phyloP scores from a whole-genome alignment of 768 basidiomycete genomes.

The Suillus tomentosus region DNA sequence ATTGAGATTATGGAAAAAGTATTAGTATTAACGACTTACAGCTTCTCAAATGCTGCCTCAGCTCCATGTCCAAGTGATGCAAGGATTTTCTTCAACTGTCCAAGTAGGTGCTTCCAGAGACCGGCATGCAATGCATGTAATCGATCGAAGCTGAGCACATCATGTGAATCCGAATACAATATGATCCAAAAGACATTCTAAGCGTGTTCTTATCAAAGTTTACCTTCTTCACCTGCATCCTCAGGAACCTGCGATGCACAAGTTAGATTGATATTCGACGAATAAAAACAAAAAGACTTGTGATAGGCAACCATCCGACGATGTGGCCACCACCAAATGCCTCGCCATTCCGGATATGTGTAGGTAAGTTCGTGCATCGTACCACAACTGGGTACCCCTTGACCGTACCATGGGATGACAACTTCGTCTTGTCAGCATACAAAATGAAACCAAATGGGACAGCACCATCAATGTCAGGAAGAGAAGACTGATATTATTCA shows the following conservation, averaged over 20 bases:
- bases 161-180: slow-evolving; percentile 35
- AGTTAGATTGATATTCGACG: too few relatives aligned
- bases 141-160: slow-evolving; percentile 39
- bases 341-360: slow-evolving; percentile 18
- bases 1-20: slow-evolving; percentile 1
- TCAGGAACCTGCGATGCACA: slow-evolving; percentile 33
- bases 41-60: slow-evolving; percentile 16
- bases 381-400: slow-evolving; percentile 26
- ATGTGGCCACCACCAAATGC: slow-evolving; percentile 20
- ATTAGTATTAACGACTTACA: slow-evolving; percentile 24
- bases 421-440: slow-evolving; percentile 24
- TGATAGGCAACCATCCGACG: slow-evolving; percentile 23
- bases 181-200: slow-evolving; percentile 47
- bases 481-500: slow-evolving; percentile 10
- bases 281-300: background rate
- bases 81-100: slow-evolving; percentile 26
- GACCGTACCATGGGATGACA: slow-evolving; percentile 18
- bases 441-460: slow-evolving; percentile 15
- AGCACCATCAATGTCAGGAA: slow-evolving; percentile 3
- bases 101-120: slow-evolving; percentile 36
- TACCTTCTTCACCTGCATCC: slow-evolving; percentile 31
- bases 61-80: slow-evolving; percentile 15
- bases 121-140: slow-evolving; percentile 40
- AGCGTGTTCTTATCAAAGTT: slow-evolving; percentile 15
- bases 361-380: slow-evolving; percentile 21